Percentiles rank a stretch among this genome's conserved stretches.
phyloP scores from a whole-genome alignment of 768 basidiomycete species.

The Nevesoporus exiguus region DNA sequence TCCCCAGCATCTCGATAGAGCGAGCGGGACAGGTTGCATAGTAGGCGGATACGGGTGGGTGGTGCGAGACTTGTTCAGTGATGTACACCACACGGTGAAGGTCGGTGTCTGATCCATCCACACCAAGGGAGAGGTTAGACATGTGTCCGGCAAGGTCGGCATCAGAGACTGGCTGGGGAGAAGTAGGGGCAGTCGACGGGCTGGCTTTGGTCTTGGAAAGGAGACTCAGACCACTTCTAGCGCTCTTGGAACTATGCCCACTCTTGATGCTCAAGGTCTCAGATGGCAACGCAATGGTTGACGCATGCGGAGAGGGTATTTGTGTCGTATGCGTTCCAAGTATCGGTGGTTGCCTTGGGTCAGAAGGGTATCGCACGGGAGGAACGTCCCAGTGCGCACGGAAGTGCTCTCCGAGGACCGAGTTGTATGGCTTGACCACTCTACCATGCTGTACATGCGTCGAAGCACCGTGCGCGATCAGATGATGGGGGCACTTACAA shows the following conservation, averaged over 20 bases:
- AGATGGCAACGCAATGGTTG: constrained; percentile 20
- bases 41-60: constrained; percentile 90
- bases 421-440: constrained; percentile 91
- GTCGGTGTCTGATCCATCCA: constrained; percentile 31
- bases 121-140: constrained; percentile 57
- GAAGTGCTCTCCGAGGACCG: constrained; percentile 86
- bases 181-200: constrained; percentile 39
- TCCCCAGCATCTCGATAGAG: constrained; percentile 66
- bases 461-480: background rate
- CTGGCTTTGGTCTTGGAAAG: constrained; percentile 45
- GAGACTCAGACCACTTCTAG: constrained; percentile 53
- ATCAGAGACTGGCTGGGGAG: constrained; percentile 42
- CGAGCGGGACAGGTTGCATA: constrained; percentile 73
- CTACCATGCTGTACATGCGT: constrained; percentile 65
- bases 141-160: constrained; percentile 47
- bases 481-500: constrained; percentile 47
- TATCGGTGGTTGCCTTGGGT: constrained; percentile 45
- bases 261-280: constrained; percentile 56
- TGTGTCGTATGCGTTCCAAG: constrained; percentile 39
- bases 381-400: constrained; percentile 82
- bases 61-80: constrained; percentile 95
- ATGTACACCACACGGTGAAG: constrained; percentile 70
- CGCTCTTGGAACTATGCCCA: constrained; percentile 56
- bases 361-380: constrained; percentile 52
- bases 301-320: constrained; percentile 24